phyloP scores from a whole-genome alignment of 441 rosid species.

The Populus trichocarpa region DNA sequence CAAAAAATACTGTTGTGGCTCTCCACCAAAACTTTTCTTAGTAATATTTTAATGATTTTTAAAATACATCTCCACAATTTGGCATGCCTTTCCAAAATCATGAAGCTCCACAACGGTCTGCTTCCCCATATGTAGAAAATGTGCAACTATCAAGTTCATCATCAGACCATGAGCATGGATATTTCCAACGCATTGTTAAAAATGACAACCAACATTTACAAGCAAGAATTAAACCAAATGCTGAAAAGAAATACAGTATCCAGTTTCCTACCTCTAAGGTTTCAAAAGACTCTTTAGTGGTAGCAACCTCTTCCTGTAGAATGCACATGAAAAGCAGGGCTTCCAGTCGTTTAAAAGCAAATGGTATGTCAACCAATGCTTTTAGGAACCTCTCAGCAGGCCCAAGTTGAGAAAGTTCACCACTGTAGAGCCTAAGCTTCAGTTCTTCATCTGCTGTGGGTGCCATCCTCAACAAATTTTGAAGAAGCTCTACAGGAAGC shows the following conservation, averaged over 20 bases:
- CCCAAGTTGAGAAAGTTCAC: slow-evolving; percentile 78
- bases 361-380: slow-evolving; percentile 75
- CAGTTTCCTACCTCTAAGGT: slow-evolving; percentile 69
- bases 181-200: background rate
- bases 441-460: slow-evolving; percentile 91
- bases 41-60: background rate
- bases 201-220: background rate
- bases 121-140: background rate
- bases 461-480: slow-evolving; percentile 85
- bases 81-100: background rate
- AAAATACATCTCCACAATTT: background rate
- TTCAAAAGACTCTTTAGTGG: slow-evolving; percentile 61
- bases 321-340: slow-evolving; percentile 76
- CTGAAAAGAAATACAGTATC: slow-evolving; percentile 10
- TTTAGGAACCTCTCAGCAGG: slow-evolving; percentile 91
- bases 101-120: background rate
- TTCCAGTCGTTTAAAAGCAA: slow-evolving; percentile 77
- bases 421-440: slow-evolving; percentile 77
- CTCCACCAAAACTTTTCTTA: background rate
- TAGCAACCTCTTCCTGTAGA: slow-evolving; percentile 69
- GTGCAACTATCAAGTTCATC: background rate
- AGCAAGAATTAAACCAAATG: background rate
- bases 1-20: background rate
- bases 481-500: slow-evolving; percentile 84
- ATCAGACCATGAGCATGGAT: background rate